Conservation (phyloP, 2,329 filamentous ascomycete genomes). For the Nigrograna mackinnonii region DNA sequence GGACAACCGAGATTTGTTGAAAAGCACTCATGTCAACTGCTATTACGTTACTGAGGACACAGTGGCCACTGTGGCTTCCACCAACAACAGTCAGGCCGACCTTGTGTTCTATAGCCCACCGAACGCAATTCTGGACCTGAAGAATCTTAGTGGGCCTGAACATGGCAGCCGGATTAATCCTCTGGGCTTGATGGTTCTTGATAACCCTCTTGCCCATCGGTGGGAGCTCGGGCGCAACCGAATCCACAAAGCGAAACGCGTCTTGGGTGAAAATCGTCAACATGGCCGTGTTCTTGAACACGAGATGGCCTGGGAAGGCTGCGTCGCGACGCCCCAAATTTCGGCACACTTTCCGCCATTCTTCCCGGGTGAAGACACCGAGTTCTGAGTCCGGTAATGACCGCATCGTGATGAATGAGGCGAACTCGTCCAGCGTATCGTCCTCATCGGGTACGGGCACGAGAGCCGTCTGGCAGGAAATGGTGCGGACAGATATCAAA, state of each 20-base stretch:
- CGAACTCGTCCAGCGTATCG: constrained; percentile 53
- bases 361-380: constrained; percentile 33
- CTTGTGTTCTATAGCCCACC: constrained; percentile 57
- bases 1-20: constrained; percentile 51
- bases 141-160: constrained; percentile 50
- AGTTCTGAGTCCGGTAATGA: constrained; percentile 31
- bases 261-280: constrained; percentile 57
- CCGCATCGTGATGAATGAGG: constrained; percentile 57
- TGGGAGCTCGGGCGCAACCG: constrained; percentile 48
- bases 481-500: constrained; percentile 53
- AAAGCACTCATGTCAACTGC: constrained; percentile 64
- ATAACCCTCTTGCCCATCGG: constrained; percentile 32
- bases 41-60: constrained; percentile 56
- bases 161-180: constrained; percentile 48
- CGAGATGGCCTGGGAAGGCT: constrained; percentile 41
- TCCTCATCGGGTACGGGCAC: constrained; percentile 52
- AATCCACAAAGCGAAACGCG: constrained; percentile 48
- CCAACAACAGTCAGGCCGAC: constrained; percentile 56
- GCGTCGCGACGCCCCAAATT: constrained; percentile 46
- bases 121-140: constrained; percentile 60
- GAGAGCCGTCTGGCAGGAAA: constrained; percentile 51
- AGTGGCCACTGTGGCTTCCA: constrained; percentile 65
- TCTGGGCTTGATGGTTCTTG: constrained; percentile 58
- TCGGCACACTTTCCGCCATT: constrained; percentile 61
- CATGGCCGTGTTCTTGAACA: constrained; percentile 53